Evolutionary conservation across 805 yeast species (phyloP), one percentile per base, ranked within the genome.

Genomic region (Priceomyces medius): DNA sequence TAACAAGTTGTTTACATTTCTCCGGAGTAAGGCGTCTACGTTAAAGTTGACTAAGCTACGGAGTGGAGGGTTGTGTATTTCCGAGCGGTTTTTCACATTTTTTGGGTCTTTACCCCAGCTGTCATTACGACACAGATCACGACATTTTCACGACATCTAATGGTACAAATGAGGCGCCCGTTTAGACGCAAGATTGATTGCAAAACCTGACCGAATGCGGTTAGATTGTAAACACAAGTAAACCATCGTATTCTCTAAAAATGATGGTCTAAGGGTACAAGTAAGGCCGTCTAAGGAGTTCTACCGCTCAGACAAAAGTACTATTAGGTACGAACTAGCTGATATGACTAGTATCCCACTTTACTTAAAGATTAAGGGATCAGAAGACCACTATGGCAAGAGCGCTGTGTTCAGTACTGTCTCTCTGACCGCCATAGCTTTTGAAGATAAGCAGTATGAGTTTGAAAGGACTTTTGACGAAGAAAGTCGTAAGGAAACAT

Each of bases 301-400:
- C 31, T 4, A 29, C 20, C 18, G 17, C n/a, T n/a, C n/a, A n/a
- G n/a, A n/a, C n/a, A n/a, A n/a, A n/a, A n/a, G n/a, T n/a, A n/a
- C n/a, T n/a, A n/a, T n/a, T n/a, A n/a, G n/a, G n/a, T 34, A 20
- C 7, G 2, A 14, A 34, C 20, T 34, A n/a, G 5, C 29, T 12
- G 14, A 26, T n/a, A 41, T 33, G 44, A 31, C 37, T 9, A 23
- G 45, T 17, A 51, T 59, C 28, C 61, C 66, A 8, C 48, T 63
- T 34, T 57, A 54, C 33, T 49, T 63, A 31, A 61, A 58, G 43
- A 40, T 61, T 23, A 61, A 56, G 44, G 50, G 48, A 7, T 42
- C 38, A 13, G 37, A 37, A 7, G 40, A 36, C 35, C 20, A 5
- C 20, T n/a, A 5, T 26, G 27, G 20, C 9, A 20, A 20, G 6